Evolutionary conservation across 2,329 filamentous ascomycete species (phyloP).

Genomic region (Diaporthe amygdali): DNA sequence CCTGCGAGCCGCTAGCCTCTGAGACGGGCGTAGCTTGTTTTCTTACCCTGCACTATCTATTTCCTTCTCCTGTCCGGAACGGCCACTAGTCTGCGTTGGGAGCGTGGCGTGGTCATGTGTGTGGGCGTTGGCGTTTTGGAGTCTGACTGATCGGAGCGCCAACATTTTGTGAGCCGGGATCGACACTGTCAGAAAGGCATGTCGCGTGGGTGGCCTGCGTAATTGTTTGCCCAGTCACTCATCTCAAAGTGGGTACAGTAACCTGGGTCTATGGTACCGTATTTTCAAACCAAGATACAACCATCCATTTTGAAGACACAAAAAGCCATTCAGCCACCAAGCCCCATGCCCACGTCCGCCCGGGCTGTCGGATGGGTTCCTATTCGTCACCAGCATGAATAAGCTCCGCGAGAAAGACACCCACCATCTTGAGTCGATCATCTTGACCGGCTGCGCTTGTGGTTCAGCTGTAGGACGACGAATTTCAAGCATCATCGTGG

Average conservation of each 20-base stretch:
- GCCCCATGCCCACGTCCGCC: too few relatives aligned
- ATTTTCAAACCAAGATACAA: background rate
- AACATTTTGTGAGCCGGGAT: background rate
- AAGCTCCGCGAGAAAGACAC: background rate
- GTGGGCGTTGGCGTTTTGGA: background rate
- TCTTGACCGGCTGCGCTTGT: background rate
- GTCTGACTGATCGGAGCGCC: background rate
- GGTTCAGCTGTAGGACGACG: background rate
- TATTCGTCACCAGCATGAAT: background rate
- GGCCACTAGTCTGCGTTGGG: background rate
- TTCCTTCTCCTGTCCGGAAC: background rate
- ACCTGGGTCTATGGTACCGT: too few relatives aligned
- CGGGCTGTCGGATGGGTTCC: background rate
- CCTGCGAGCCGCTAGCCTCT: background rate
- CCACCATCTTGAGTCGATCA: background rate
- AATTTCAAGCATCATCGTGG: background rate
- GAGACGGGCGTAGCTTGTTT: constrained; percentile 4
- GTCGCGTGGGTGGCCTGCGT: background rate
- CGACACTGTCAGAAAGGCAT: background rate
- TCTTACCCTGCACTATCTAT: background rate
- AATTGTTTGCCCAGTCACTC: background rate
- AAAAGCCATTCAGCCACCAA: too few relatives aligned
- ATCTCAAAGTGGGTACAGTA: background rate
- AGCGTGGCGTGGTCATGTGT: constrained; percentile 4
- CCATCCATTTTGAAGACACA: background rate